Evolutionary conservation across 257 asterid genomes (phyloP).

Genomic region (Solanum rostratum): DNA sequence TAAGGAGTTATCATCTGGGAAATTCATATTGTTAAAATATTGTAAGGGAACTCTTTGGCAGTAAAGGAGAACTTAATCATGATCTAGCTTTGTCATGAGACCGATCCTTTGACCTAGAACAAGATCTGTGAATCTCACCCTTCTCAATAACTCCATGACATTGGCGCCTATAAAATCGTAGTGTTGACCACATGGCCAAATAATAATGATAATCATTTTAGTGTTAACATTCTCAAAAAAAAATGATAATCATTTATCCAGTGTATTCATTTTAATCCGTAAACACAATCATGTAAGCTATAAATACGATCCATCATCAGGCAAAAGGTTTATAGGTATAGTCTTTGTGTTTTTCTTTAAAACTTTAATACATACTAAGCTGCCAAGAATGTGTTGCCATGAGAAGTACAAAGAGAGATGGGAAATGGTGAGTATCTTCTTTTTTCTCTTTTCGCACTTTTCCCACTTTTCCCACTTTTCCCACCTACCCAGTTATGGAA

Average conservation of each 20-base stretch:
- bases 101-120: conserved; percentile 29
- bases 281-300: background rate
- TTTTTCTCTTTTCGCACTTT: background rate
- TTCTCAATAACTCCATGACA: conserved; percentile 28
- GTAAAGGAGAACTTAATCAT: conserved; percentile 12
- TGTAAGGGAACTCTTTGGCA: conserved; percentile 9
- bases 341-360: background rate
- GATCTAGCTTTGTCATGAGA: conserved; percentile 15
- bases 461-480: background rate
- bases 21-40: background rate
- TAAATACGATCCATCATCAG: background rate
- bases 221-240: background rate
- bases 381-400: background rate
- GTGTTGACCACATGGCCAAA: background rate
- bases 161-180: conserved; percentile 17
- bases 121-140: conserved; percentile 23
- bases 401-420: background rate
- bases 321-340: background rate
- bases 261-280: background rate
- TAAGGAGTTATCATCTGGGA: background rate
- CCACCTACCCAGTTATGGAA: background rate
- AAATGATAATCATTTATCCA: background rate
- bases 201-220: background rate
- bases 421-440: background rate
- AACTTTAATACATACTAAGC: background rate